A percentile compares a stretch with the other conserved stretches of the same genome.
These are phyloP conservation scores for Samsoniella hepiali DNA, from an alignment of 2,329 filamentous ascomycete genomes.

Conservation along the genomic window DNA sequence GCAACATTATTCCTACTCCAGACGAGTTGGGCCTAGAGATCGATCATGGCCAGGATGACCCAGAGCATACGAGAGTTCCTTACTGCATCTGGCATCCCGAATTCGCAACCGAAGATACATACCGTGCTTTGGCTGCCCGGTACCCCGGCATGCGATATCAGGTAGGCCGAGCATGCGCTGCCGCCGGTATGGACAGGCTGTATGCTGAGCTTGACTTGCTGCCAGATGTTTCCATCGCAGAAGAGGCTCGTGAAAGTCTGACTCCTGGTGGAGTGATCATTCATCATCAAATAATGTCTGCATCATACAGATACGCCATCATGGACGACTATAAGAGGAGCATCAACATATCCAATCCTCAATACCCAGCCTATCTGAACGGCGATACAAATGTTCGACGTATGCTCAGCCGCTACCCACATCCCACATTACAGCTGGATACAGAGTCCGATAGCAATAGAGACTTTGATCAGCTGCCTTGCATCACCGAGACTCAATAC, in stretches of 20 bases:
- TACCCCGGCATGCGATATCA: conserved; percentile 37
- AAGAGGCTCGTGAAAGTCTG: conserved; percentile 36
- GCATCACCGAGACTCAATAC: conserved; percentile 4
- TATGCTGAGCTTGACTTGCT: conserved; percentile 36
- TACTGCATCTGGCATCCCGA: conserved; percentile 44
- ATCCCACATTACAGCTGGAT: not conserved
- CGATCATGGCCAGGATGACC: not conserved
- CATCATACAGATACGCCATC: conserved; percentile 27
- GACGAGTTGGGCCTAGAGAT: conserved; percentile 18
- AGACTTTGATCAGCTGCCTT: not conserved
- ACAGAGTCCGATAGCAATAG: not conserved
- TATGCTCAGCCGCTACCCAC: not conserved
- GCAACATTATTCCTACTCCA: conserved; percentile 29
- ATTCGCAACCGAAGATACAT: conserved; percentile 34
- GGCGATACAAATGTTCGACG: conserved; percentile 18
- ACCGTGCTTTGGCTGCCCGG: conserved; percentile 29
- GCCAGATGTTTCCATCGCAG: conserved; percentile 38
- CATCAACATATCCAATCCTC: conserved; percentile 1
- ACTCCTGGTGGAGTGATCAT: conserved; percentile 25
- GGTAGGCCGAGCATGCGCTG: conserved; percentile 39
- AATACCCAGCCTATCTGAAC: conserved; percentile 19
- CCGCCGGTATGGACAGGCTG: conserved; percentile 34
- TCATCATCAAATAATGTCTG: conserved; percentile 31
- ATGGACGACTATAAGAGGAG: conserved; percentile 37
- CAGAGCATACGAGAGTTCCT: conserved; percentile 22